These are phyloP conservation scores for Pythium dissotocum DNA, from an alignment of 352 stramenopile genomes.

Conservation along the genomic window DNA sequence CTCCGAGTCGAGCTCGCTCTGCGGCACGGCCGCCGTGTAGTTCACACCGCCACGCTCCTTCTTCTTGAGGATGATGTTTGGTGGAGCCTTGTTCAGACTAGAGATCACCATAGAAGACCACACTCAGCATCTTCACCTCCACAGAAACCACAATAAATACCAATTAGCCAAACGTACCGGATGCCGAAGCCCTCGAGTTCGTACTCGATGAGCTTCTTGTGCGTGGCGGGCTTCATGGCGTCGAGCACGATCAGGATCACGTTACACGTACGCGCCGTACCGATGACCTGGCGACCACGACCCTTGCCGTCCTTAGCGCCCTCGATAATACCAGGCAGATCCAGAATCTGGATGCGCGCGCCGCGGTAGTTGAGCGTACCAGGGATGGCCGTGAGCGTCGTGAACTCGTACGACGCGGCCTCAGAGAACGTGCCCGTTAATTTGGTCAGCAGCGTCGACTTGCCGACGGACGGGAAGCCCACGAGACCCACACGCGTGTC, in stretches of 20 bases:
- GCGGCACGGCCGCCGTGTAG: constrained; percentile 93
- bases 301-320: constrained; percentile 97
- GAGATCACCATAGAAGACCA: neutral
- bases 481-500: constrained; percentile 98
- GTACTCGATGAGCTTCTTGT: constrained; percentile 99
- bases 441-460: constrained; percentile 97
- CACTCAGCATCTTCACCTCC: neutral
- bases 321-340: constrained; percentile 98
- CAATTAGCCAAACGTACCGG: constrained; percentile 35
- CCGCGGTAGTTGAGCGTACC: constrained; percentile 97
- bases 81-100: constrained; percentile 96
- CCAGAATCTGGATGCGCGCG: constrained; percentile 87
- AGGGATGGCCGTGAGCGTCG: constrained; percentile 98
- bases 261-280: constrained; percentile 97
- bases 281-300: constrained; percentile 96
- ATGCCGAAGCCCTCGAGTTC: constrained; percentile 99
- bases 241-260: constrained; percentile 99
- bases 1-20: constrained; percentile 94
- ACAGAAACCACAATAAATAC: too few relatives aligned
- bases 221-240: constrained; percentile 95
- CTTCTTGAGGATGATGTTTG: constrained; percentile 96
- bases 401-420: constrained; percentile 98
- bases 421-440: constrained; percentile 96
- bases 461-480: constrained; percentile 98
- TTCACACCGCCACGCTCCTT: constrained; percentile 98